phyloP scores from a whole-genome alignment of 78 protist species.

The Tieghemostelium lacteum region DNA sequence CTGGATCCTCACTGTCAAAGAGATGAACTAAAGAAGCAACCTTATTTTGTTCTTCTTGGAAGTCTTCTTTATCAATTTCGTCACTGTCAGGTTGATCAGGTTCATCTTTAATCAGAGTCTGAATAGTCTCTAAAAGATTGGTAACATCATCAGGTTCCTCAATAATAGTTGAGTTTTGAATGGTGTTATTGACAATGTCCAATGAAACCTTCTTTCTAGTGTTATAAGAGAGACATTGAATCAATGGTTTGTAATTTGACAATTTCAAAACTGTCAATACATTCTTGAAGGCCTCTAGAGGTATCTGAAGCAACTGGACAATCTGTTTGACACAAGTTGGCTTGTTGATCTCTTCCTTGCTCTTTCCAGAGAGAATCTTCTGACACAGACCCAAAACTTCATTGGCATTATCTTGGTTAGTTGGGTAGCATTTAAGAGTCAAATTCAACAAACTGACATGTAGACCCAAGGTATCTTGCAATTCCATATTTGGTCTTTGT shows the following conservation, averaged over 20 bases:
- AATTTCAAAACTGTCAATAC: conserved; percentile 83
- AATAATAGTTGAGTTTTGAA: conserved; percentile 41
- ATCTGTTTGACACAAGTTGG: conserved; percentile 73
- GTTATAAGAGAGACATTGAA: conserved; percentile 55
- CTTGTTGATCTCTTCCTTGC: conserved; percentile 63
- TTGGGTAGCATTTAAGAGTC: conserved; percentile 88
- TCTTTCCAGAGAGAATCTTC: conserved; percentile 13
- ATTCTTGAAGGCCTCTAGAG: conserved; percentile 79
- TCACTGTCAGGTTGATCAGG: conserved; percentile 60
- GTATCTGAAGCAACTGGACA: conserved; percentile 57
- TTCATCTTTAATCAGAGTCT: conserved; percentile 70
- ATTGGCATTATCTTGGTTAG: conserved; percentile 84
- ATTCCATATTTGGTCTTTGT: conserved; percentile 77
- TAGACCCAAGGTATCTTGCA: conserved; percentile 80
- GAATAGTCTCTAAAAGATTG: conserved; percentile 61
- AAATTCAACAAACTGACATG: conserved; percentile 88
- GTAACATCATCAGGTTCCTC: conserved; percentile 76
- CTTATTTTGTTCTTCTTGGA: conserved; percentile 89
- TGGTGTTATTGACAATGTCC: conserved; percentile 15
- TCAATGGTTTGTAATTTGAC: conserved; percentile 59
- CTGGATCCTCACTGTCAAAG: conserved; percentile 77
- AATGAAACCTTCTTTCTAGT: conserved; percentile 72
- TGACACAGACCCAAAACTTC: conserved; percentile 58
- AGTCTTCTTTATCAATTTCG: conserved; percentile 86
- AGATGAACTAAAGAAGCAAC: conserved; percentile 88